Base-by-base conservation (phyloP, 257 asterid genomes). In the Penstemon davidsonii region DNA sequence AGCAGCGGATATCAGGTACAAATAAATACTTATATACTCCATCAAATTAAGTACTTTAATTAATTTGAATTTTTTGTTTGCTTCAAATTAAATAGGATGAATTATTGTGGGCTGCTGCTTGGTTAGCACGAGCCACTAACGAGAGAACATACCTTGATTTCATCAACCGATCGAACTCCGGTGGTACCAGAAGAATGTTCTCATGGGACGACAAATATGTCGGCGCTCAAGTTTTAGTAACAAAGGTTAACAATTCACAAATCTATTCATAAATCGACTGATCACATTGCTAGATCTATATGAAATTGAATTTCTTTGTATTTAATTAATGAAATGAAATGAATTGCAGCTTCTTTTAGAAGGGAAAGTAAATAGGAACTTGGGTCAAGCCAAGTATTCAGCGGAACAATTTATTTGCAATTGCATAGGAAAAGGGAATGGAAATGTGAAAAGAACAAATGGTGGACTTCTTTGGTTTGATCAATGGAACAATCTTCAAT, bases 391-490 rank as follows among this genome's bases (percentile, higher is more conserved):
- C 73, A 80, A 78, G 68, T 62, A 49, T 65, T 2, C 60, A 0
- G 87, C 72, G 0, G 94, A 88, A 57, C 72, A 80, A 64, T 86
- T 62, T 50, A 80, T 86, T 3, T 88, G 96, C 76, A 84, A 86
- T 45, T 76, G 80, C 69, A 67, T 88, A 1, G 81, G 76, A 7
- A 81, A 72, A 55, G 94, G 94, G n/a, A 73, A 12, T 33, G 60
- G 47, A 68, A 86, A 84, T 12, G 52, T 74, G 8, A 8, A 7
- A 37, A 76, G 8, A 55, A 81, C 81, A 0, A 39, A 38, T 0
- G 84, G 79, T 4, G 94, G 96, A 0, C 80, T 88, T 38, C 68
- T 88, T 1, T 83, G 85, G 86, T 84, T 83, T 53, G 2, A 15
- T 0, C 67, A 70, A 5, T 84, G 81, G 84, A 67, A 71, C 41